These are phyloP conservation scores for Schoenoplectus tabernaemontani DNA, from an alignment of 202 grass and related monocot genomes.

Conservation along the genomic window DNA sequence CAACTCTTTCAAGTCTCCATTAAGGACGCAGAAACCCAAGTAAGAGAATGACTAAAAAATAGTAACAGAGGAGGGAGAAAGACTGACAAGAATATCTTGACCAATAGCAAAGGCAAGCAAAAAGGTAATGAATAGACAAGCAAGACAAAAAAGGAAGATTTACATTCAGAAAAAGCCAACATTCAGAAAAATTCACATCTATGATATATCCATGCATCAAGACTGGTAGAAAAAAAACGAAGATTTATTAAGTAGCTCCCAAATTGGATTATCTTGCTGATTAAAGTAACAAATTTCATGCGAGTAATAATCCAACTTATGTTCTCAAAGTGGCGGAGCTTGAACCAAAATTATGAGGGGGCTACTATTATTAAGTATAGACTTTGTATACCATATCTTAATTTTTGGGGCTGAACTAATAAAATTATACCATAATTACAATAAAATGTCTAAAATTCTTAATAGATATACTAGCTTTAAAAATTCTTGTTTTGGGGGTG, in stretches of 20 bases:
- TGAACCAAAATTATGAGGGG: too few species aligned
- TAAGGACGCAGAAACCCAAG: neutral
- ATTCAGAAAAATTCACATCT: neutral
- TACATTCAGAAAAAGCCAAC: conserved; percentile 23
- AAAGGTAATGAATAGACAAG: conserved; percentile 50
- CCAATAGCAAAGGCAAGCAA: conserved; percentile 70
- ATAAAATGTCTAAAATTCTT: too few species aligned
- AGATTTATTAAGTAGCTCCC: neutral
- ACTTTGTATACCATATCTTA: too few species aligned
- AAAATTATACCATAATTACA: too few species aligned
- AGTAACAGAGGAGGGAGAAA: neutral
- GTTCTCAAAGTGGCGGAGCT: too few species aligned
- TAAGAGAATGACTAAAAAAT: neutral
- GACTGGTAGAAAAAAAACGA: neutral
- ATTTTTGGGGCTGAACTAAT: too few species aligned
- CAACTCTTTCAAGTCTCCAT: neutral
- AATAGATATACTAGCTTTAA: too few species aligned
- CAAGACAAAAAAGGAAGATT: conserved; percentile 48
- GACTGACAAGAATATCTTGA: conserved; percentile 90
- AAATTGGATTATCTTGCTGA: neutral
- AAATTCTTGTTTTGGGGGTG: too few species aligned
- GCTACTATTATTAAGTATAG: too few species aligned
- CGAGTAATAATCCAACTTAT: conserved; percentile 11
- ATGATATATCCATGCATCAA: neutral
- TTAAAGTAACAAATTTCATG: neutral